Evolutionary conservation across 345 rosid genomes (phyloP), one percentile per base, ranked within the genome.

Genomic region (Syzygium grande): DNA sequence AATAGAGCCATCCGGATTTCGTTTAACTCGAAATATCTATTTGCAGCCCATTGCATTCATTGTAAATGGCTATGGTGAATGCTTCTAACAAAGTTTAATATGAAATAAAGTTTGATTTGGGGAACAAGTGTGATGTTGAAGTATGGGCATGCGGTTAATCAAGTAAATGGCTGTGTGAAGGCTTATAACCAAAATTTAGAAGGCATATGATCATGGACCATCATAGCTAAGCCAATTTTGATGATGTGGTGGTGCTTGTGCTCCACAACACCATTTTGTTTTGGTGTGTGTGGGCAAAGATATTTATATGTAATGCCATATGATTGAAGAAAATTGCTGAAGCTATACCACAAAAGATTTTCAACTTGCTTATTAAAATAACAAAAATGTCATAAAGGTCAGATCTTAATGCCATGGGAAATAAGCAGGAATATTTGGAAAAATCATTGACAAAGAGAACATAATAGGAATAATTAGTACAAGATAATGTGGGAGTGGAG

Each of bases 241-340:
- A 54, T 5, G 6, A 88, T 38, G 4, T 43, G 86, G 15, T 51
- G 1, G 11, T 90, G 85, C 19, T 85, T 90, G 7, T 14, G 3
- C 13, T 90, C 86, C 3, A 52, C 85, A 29, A 87, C 38, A 2
- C 53, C 88, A 65, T 88, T 88, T 51, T 88, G 58, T 25, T 84
- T 15, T 11, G 65, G 87, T 3, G 87, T 65, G 19, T 51, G 7
- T 0, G 34, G 63, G 21, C 87, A 89, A 9, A 73, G 80, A 9
- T 80, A 22, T 16, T 68, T 16, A 38, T 59, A 49, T 9, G 4
- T 2, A 25, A 89, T 89, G 1, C 87, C 84, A 53, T 84, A 5
- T 6, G 29, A 7, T 16, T 13, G 4, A 30, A 89, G 30, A 68
- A 19, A 30, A 23, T 30, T 17, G 12, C 10, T 84, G 59, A 90